A percentile compares a stretch with the other conserved stretches of the same genome.
Conservation (phyloP, 345 rosid species). For the Trapa bicornis region DNA sequence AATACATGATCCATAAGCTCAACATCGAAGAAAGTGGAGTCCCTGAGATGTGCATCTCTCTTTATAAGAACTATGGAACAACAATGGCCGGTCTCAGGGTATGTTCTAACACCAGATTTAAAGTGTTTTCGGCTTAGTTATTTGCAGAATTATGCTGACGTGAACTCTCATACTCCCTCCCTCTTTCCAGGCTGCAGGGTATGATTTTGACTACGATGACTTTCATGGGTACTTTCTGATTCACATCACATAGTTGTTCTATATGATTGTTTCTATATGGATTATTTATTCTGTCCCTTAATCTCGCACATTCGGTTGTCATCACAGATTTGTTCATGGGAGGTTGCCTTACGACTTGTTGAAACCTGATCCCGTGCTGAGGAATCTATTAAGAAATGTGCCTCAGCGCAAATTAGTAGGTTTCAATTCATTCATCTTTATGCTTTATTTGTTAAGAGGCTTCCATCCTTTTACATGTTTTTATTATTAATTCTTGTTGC, state of each 20-base stretch:
- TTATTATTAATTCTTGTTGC: background rate
- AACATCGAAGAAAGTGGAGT: constrained; percentile 50
- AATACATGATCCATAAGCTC: constrained; percentile 63
- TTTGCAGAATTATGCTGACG: background rate
- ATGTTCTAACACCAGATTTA: constrained; percentile 3
- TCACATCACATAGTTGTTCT: background rate
- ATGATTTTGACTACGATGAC: constrained; percentile 63
- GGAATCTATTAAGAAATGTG: constrained; percentile 66
- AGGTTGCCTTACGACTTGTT: constrained; percentile 63
- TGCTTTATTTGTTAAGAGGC: background rate
- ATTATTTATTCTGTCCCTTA: background rate
- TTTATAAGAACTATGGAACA: constrained; percentile 82
- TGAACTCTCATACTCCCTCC: background rate
- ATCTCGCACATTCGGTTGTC: background rate
- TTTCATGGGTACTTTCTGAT: constrained; percentile 50
- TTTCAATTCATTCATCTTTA: background rate
- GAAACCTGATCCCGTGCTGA: constrained; percentile 75
- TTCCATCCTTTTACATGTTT: background rate
- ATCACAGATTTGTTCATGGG: constrained; percentile 77
- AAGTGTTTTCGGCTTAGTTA: background rate
- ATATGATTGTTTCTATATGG: background rate
- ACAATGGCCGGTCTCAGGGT: constrained; percentile 98
- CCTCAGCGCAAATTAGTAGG: constrained; percentile 83
- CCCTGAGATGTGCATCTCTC: constrained; percentile 44
- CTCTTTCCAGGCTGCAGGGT: constrained; percentile 65